Percentiles rank a stretch among this genome's conserved stretches.
These are phyloP conservation scores for Pseudogymnoascus pannorum DNA, from an alignment of 2,329 filamentous ascomycete species.

Conservation along the genomic window DNA sequence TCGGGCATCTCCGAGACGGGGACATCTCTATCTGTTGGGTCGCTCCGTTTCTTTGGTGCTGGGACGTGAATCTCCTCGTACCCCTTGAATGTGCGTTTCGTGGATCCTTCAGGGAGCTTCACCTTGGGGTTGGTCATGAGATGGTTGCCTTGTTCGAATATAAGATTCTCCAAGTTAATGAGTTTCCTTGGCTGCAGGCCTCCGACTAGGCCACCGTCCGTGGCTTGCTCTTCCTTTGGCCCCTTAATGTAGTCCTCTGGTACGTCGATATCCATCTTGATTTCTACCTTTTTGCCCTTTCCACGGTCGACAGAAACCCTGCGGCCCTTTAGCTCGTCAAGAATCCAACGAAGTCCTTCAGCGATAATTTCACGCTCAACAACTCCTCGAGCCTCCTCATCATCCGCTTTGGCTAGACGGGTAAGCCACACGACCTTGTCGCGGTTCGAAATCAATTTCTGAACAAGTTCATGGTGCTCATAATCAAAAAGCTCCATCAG, in stretches of 20 bases:
- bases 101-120: slow-evolving; percentile 85
- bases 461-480: slow-evolving; percentile 87
- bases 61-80: slow-evolving; percentile 99
- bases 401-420: slow-evolving; percentile 72
- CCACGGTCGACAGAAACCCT: slow-evolving; percentile 46
- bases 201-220: slow-evolving; percentile 65
- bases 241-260: slow-evolving; percentile 51
- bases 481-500: slow-evolving; percentile 98
- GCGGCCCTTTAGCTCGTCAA: slow-evolving; percentile 81
- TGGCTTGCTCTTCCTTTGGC: slow-evolving; percentile 43
- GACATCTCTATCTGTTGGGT: slow-evolving; percentile 72
- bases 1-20: slow-evolving; percentile 84
- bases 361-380: slow-evolving; percentile 89
- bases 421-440: slow-evolving; percentile 97
- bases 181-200: slow-evolving; percentile 79
- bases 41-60: slow-evolving; percentile 77
- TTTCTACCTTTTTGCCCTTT: slow-evolving; percentile 65
- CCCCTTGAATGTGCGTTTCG: slow-evolving; percentile 91
- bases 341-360: slow-evolving; percentile 75
- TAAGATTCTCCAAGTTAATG: slow-evolving; percentile 90
- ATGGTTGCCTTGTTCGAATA: slow-evolving; percentile 97
- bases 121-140: slow-evolving; percentile 99
- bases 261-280: slow-evolving; percentile 91
- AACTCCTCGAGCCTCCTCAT: slow-evolving; percentile 64
- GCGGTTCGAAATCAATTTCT: slow-evolving; percentile 82